A percentile compares a stretch with the other conserved stretches of the same genome.
Evolutionary conservation across 495 filamentous ascomycete species (phyloP).

Genomic region (Penicillium herquei): DNA sequence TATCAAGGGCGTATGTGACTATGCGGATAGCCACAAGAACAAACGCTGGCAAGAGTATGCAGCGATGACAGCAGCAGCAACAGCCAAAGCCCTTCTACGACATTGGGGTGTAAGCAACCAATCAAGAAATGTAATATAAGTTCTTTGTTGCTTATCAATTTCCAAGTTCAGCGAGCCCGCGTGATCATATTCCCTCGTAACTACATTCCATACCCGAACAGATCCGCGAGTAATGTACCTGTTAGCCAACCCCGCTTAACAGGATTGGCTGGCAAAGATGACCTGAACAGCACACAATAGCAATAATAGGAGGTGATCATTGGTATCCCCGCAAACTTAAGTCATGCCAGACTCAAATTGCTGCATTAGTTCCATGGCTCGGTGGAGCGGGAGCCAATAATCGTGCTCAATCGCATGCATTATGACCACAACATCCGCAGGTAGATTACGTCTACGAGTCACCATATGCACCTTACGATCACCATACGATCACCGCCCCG

Average conservation of each 20-base stretch:
- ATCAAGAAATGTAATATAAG: too few species aligned
- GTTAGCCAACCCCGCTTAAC: background rate
- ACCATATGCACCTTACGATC: constrained; percentile 1
- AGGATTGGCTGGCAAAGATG: too few species aligned
- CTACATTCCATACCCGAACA: too few species aligned
- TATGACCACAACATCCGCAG: constrained; percentile 1
- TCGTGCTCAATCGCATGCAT: background rate
- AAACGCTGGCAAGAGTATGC: constrained; percentile 7
- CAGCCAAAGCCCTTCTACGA: background rate
- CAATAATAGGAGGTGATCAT: background rate
- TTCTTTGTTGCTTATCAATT: too few species aligned
- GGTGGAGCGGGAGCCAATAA: background rate
- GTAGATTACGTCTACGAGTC: constrained; percentile 4
- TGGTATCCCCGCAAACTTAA: too few species aligned
- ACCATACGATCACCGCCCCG: background rate
- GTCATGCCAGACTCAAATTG: too few species aligned
- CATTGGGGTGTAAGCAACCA: too few species aligned
- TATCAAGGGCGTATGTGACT: constrained; percentile 9
- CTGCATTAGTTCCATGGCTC: background rate
- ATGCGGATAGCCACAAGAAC: constrained; percentile 14
- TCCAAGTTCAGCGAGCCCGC: too few species aligned
- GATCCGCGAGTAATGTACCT: too few species aligned
- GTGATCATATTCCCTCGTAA: too few species aligned
- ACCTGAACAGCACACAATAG: too few species aligned
- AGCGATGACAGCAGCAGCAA: background rate